Base-by-base conservation (phyloP, 2,329 filamentous ascomycete genomes). In the Hymenoscyphus occultus region DNA sequence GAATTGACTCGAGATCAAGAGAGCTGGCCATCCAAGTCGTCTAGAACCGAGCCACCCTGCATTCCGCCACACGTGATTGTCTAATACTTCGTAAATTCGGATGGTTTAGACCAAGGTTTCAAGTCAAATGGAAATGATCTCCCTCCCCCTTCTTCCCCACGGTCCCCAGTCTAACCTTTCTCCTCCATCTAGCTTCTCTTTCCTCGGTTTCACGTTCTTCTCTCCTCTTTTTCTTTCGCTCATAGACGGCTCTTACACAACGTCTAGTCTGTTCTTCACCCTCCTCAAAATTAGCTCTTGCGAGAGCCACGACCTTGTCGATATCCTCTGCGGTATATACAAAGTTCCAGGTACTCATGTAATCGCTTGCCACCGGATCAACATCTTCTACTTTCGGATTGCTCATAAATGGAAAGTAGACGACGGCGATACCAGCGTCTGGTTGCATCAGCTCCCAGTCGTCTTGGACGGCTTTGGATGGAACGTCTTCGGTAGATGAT, bases 301-400 rank as follows among this genome's bases (percentile, higher is more conserved):
- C 93, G 35, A 99, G 83, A 5, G 84, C 83, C 1, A 97, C 90
- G 0, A 96, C 92, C 32, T 86, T 85, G 71, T 98, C 93, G 61
- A 99, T 88, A 76, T 99, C 90, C 64, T 95, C 89, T 0, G 93
- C 89, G 1, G 91, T 96, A 77, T 98, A 99, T 39, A 97, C 88
- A 75, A 98, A 98, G 75, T 99, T 99, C 95, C 95, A 99, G 0
- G 95, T 99, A 71, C 88, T 92, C 81, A 98, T 87, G 77, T 93
- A 98, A 66, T 97, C 92, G 62, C 86, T 90, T 2, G 84, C 86
- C 31, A 88, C 87, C 0, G 95, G 95, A 70, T 97, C 90, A n/a
- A 98, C 89, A 56, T 86, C 90, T 0, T 88, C 84, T 0, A 92
- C 89, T 66, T 90, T 89, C 0, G 89, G 84, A 75, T 99, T 98